A percentile compares a stretch with the other conserved stretches of the same genome.
These are phyloP conservation scores for Wickerhamiella allomyrinae DNA, from an alignment of 805 yeast species.

Conservation along the genomic window DNA sequence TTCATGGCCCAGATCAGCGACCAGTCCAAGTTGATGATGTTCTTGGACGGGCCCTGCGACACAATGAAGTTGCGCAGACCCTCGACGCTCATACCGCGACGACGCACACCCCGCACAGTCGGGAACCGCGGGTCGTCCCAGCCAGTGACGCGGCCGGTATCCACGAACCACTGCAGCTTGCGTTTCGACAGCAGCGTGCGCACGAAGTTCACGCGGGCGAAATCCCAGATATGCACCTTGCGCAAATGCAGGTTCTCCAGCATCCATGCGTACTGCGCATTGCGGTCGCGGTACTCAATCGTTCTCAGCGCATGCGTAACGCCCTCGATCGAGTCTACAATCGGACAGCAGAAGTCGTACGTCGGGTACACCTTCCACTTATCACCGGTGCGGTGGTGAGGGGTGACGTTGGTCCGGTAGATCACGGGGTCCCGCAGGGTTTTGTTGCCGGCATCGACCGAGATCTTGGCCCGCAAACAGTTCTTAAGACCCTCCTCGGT, in stretches of 20 bases:
- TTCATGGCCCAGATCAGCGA: constrained; percentile 93
- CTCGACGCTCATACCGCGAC: constrained; percentile 99
- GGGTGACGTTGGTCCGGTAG: constrained; percentile 92
- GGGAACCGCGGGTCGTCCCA: constrained; percentile 99
- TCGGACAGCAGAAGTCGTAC: constrained; percentile 96
- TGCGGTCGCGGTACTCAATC: constrained; percentile 96
- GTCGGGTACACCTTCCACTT: constrained; percentile 96
- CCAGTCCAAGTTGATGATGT: constrained; percentile 96
- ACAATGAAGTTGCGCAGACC: constrained; percentile 88
- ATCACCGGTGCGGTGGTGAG: constrained; percentile 93
- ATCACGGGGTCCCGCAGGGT: constrained; percentile 96
- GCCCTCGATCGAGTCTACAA: constrained; percentile 91
- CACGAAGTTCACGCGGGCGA: constrained; percentile 91
- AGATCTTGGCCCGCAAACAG: constrained; percentile 95
- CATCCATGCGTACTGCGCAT: constrained; percentile 97
- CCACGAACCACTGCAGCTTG: constrained; percentile 98
- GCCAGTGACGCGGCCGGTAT: constrained; percentile 67
- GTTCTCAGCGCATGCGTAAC: constrained; percentile 97
- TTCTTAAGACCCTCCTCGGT: constrained; percentile 83
- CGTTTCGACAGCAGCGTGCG: constrained; percentile 93
- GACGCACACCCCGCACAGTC: constrained; percentile 96
- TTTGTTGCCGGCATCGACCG: constrained; percentile 80
- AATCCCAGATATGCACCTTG: constrained; percentile 95
- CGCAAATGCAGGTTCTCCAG: constrained; percentile 65
- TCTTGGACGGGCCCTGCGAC: constrained; percentile 95